phyloP scores from a whole-genome alignment of 129 eudicot species.

The Chrysanthemum makinoi region DNA sequence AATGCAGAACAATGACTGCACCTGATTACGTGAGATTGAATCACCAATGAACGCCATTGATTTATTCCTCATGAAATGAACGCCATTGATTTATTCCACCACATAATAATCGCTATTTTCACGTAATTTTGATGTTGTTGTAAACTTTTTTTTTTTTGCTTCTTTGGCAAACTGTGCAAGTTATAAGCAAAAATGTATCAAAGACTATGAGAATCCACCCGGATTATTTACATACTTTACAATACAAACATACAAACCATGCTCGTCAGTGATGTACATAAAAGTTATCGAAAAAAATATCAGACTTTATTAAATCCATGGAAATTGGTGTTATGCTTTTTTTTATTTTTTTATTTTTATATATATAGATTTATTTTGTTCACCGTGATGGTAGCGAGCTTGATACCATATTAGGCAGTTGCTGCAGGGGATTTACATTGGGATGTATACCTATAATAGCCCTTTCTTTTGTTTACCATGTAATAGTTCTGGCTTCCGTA shows the following conservation, averaged over 20 bases:
- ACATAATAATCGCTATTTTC: neutral
- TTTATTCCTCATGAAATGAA: conserved; percentile 53
- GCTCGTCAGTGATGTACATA: neutral
- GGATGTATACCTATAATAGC: conserved; percentile 94
- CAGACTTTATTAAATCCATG: no score
- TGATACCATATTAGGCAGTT: conserved; percentile 51
- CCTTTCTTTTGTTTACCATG: conserved; percentile 96
- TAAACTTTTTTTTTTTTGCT: conserved; percentile 7
- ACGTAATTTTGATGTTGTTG: conserved; percentile 10
- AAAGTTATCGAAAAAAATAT: neutral
- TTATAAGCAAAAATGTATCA: conserved; percentile 8
- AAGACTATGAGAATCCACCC: conserved; percentile 1
- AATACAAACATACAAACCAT: conserved; percentile 18
- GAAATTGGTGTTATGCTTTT: neutral
- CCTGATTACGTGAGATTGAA: conserved; percentile 89
- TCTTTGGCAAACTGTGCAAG: neutral
- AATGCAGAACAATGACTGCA: conserved; percentile 81
- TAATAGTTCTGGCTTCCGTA: conserved; percentile 21
- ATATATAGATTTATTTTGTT: neutral
- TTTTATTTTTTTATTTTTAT: no score
- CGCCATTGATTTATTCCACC: neutral
- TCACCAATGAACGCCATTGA: conserved; percentile 82
- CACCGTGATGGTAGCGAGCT: conserved; percentile 8
- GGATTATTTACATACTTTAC: neutral
- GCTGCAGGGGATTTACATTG: conserved; percentile 89